A percentile compares a stretch with the other conserved stretches of the same genome.
phyloP scores from a whole-genome alignment of 192 early-diverging fungal genomes.

The Podila verticillata region DNA sequence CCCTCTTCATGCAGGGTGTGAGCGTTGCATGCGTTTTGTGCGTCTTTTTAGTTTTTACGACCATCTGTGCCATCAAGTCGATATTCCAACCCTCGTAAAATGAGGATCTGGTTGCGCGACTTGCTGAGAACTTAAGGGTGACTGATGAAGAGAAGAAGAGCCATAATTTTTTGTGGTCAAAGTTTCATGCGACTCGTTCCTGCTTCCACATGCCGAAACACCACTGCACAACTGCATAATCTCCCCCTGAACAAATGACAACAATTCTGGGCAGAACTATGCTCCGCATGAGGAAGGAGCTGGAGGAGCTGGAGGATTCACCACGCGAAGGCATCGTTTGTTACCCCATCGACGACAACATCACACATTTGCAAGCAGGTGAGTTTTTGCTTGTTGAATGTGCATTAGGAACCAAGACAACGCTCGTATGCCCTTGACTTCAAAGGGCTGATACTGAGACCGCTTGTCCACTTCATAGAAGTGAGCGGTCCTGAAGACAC shows the following conservation, averaged over 20 bases:
- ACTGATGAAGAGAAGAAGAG: too few species aligned
- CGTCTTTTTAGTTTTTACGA: too few species aligned
- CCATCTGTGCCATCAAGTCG: too few species aligned
- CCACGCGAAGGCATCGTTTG: constrained; percentile 70
- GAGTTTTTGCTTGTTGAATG: constrained; percentile 14
- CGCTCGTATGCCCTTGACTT: too few species aligned
- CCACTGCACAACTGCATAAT: neutral
- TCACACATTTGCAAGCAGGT: constrained; percentile 66
- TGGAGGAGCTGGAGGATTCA: constrained; percentile 52
- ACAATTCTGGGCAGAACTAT: constrained; percentile 7
- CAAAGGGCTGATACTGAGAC: neutral
- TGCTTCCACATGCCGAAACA: too few species aligned
- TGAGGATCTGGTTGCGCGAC: too few species aligned
- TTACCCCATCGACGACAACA: constrained; percentile 68
- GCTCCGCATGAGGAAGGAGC: constrained; percentile 35
- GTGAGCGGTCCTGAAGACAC: constrained; percentile 70
- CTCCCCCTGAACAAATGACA: constrained; percentile 1
- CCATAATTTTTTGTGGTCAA: too few species aligned
- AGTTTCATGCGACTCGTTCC: too few species aligned
- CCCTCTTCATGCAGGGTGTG: too few species aligned
- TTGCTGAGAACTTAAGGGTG: too few species aligned
- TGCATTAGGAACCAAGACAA: neutral
- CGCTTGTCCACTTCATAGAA: constrained; percentile 24
- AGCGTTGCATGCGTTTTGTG: too few species aligned
- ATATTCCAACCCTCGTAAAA: too few species aligned